Base-by-base conservation (phyloP, 78 protist genomes). In the Diacronema lutheri region DNA sequence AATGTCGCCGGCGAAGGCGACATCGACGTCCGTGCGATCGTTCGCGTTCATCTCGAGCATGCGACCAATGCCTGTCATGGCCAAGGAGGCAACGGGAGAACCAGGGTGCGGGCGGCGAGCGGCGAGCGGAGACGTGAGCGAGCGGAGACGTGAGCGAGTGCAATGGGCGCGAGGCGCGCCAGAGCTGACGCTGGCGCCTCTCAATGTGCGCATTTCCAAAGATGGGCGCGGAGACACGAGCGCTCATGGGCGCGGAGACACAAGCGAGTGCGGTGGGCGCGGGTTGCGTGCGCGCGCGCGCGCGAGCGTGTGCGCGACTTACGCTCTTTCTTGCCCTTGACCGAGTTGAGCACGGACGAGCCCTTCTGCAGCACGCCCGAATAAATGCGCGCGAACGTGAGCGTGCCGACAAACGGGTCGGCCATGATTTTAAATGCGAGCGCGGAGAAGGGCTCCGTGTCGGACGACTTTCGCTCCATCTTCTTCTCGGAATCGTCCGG, bases 21-120 rank as follows among this genome's bases (percentile, higher is more conserved):
- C 9, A 0, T 80, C 77, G 50, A 92, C 83, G 58, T 93, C 94
- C 37, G 93, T 95, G 92, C 92, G 90, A 37, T 88, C 92, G 58
- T 80, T 76, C 6, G 97, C 82, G 91, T 97, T 97, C 97, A 97
- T 94, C 84, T 95, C 89, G 81, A 97, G 96, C 60, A 96, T 87
- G n/a, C 97, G 88, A 14, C 77, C 77, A 5, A 69, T 40, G 57
- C n/a, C n/a, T n/a, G n/a, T n/a, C n/a, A n/a, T n/a, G n/a, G n/a
- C n/a, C n/a, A n/a, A n/a, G n/a, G n/a, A n/a, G n/a, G n/a, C n/a
- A n/a, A n/a, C n/a, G n/a, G n/a, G n/a, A n/a, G n/a, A n/a, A n/a
- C n/a, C n/a, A n/a, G n/a, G n/a, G n/a, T n/a, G n/a, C n/a, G n/a
- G n/a, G 26, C 60, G 60, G 60, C 60, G 26, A 56, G 60, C 26